Conservation (phyloP, 2,329 filamentous ascomycete species). For the Curvularia sp. region DNA sequence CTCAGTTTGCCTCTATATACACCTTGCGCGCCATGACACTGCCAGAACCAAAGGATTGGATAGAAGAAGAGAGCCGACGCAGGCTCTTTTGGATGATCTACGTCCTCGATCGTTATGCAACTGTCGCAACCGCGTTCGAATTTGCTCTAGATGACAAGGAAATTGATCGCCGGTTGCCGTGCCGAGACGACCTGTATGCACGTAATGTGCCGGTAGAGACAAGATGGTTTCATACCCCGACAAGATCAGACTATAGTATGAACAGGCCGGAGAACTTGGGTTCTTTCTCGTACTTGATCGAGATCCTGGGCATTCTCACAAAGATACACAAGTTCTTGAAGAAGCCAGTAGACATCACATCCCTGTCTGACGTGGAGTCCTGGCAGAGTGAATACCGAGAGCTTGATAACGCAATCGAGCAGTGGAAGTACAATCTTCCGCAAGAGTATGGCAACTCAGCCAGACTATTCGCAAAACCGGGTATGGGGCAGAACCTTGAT, state of each 20-base stretch:
- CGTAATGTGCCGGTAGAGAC: constrained; percentile 86
- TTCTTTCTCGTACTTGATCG: constrained; percentile 88
- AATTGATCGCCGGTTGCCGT: constrained; percentile 85
- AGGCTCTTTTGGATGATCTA: constrained; percentile 96
- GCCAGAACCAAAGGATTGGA: constrained; percentile 81
- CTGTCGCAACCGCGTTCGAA: constrained; percentile 88
- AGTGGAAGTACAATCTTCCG: constrained; percentile 85
- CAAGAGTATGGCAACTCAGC: constrained; percentile 84
- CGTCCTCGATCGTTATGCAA: constrained; percentile 86
- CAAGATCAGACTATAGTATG: constrained; percentile 66
- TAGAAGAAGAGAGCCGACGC: constrained; percentile 86
- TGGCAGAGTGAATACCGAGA: constrained; percentile 90
- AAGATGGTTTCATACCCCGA: constrained; percentile 70
- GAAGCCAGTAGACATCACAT: constrained; percentile 86
- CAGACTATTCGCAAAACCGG: constrained; percentile 69
- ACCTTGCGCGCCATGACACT: constrained; percentile 85
- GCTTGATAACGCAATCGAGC: constrained; percentile 78
- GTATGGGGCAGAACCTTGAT: constrained; percentile 72
- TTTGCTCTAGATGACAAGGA: constrained; percentile 89
- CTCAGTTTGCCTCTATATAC: constrained; percentile 84
- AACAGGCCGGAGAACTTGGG: constrained; percentile 82
- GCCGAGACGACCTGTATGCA: constrained; percentile 84
- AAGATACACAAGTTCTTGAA: constrained; percentile 90
- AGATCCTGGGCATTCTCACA: constrained; percentile 85
- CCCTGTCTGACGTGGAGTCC: constrained; percentile 81